Evolutionary conservation across 306 rosid genomes (phyloP).

Genomic region (Phaseolus lunatus): DNA sequence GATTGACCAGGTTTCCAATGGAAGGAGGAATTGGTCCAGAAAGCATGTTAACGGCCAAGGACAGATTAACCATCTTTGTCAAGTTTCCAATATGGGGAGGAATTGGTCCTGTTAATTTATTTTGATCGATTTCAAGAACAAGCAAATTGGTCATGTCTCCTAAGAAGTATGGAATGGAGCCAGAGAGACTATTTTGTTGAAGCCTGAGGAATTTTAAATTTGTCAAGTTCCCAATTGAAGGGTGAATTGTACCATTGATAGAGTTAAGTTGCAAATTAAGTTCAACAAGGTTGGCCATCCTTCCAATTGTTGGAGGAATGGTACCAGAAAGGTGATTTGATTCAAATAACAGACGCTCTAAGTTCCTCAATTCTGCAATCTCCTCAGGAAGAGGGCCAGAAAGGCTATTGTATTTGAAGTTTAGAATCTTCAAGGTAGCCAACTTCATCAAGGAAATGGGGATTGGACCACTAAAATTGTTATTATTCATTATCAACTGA

Average conservation of each 20-base stretch:
- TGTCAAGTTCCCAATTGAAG: constrained; percentile 18
- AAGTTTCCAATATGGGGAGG: constrained; percentile 28
- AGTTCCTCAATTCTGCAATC: constrained; percentile 17
- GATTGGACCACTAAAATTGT: neutral
- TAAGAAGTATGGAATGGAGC: constrained; percentile 8
- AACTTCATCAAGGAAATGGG: neutral
- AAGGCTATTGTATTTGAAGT: neutral
- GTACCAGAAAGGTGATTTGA: constrained; percentile 15
- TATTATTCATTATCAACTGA: neutral
- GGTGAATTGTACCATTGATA: neutral
- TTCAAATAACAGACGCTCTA: neutral
- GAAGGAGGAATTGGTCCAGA: constrained; percentile 27
- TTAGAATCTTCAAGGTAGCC: neutral
- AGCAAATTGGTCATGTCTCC: neutral
- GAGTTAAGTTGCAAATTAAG: neutral
- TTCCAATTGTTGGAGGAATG: constrained; percentile 27
- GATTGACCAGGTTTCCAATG: constrained; percentile 16
- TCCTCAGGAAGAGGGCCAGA: constrained; percentile 11
- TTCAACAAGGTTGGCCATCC: neutral
- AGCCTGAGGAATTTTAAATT: neutral
- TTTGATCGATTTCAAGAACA: neutral
- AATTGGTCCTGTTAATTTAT: neutral
- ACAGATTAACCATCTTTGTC: neutral
- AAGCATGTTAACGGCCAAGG: neutral
- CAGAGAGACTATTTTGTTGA: neutral